A percentile compares a stretch with the other conserved stretches of the same genome.
These are phyloP conservation scores for Fusarium scirpi DNA, from an alignment of 2,329 filamentous ascomycete species.

Conservation along the genomic window DNA sequence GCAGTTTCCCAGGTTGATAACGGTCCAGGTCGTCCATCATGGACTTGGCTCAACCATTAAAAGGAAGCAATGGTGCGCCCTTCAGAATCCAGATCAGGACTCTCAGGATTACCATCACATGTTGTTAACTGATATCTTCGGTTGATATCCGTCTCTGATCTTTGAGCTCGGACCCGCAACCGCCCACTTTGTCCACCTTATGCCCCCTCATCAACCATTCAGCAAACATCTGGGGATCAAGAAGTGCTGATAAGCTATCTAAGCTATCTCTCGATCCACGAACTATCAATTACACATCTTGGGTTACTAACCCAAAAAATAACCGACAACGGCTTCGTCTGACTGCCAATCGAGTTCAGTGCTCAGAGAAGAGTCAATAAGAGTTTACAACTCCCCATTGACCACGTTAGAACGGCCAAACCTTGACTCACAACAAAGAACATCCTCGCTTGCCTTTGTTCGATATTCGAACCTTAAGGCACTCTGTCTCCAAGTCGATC, in stretches of 20 bases:
- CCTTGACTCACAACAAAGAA: neutral
- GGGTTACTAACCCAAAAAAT: conserved; percentile 35
- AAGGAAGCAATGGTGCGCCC: conserved; percentile 3
- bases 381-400: conserved; percentile 26
- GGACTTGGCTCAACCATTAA: conserved; percentile 24
- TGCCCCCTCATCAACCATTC: conserved; percentile 31
- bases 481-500: conserved; percentile 13
- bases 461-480: neutral
- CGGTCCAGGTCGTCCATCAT: conserved; percentile 6
- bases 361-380: conserved; percentile 13
- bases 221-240: conserved; percentile 26
- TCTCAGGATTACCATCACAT: conserved; percentile 22
- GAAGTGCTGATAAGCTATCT: conserved; percentile 48
- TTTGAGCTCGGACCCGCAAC: conserved; percentile 37
- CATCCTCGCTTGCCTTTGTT: neutral
- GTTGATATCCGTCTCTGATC: conserved; percentile 22
- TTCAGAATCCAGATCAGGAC: neutral
- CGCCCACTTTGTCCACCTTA: conserved; percentile 31
- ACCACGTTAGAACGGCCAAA: conserved; percentile 8
- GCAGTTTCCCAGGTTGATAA: conserved; percentile 36
- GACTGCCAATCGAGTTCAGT: conserved; percentile 17
- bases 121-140: conserved; percentile 21
- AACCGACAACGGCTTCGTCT: conserved; percentile 38
- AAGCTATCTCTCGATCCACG: conserved; percentile 45
- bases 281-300: conserved; percentile 37